Percentiles rank a stretch among this genome's conserved stretches.
phyloP scores from a whole-genome alignment of 805 yeast species.

The Lipomyces orientalis region DNA sequence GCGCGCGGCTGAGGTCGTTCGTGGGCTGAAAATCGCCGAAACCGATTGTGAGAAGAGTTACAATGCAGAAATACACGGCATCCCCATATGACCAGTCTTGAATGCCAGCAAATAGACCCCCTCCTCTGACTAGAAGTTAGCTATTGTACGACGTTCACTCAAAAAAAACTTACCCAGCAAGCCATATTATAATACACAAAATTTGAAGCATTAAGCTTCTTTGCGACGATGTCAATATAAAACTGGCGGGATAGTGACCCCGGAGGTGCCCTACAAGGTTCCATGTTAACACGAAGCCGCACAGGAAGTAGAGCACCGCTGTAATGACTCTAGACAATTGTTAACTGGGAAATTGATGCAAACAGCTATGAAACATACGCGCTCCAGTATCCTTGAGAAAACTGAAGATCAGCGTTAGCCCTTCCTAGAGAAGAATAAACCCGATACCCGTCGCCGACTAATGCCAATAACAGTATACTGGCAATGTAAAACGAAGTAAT shows the following conservation, averaged over 20 bases:
- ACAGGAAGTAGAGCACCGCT: constrained; percentile 61
- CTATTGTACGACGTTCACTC: background rate
- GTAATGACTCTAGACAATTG: constrained; percentile 52
- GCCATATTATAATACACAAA: constrained; percentile 67
- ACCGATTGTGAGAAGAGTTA: constrained; percentile 79
- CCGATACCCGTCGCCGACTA: constrained; percentile 29
- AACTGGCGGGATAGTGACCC: constrained; percentile 69
- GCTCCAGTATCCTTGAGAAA: constrained; percentile 76
- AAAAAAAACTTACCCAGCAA: constrained; percentile 45
- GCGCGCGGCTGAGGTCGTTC: constrained; percentile 59
- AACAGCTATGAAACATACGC: constrained; percentile 43
- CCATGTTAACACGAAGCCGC: constrained; percentile 58
- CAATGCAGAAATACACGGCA: constrained; percentile 74
- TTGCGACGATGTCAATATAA: constrained; percentile 70
- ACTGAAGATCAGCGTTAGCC: constrained; percentile 34
- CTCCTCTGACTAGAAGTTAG: constrained; percentile 55
- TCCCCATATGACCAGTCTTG: constrained; percentile 61
- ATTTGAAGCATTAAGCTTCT: constrained; percentile 76
- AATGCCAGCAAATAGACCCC: constrained; percentile 59
- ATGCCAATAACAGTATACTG: constrained; percentile 56
- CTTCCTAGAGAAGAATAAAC: background rate
- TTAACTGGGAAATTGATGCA: constrained; percentile 40
- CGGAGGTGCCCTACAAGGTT: constrained; percentile 67
- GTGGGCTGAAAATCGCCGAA: constrained; percentile 75
- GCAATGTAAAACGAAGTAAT: constrained; percentile 71